Percentiles rank a stretch among this genome's conserved stretches.
Evolutionary conservation across 441 rosid genomes (phyloP).

Genomic region (Mallotus repandus): DNA sequence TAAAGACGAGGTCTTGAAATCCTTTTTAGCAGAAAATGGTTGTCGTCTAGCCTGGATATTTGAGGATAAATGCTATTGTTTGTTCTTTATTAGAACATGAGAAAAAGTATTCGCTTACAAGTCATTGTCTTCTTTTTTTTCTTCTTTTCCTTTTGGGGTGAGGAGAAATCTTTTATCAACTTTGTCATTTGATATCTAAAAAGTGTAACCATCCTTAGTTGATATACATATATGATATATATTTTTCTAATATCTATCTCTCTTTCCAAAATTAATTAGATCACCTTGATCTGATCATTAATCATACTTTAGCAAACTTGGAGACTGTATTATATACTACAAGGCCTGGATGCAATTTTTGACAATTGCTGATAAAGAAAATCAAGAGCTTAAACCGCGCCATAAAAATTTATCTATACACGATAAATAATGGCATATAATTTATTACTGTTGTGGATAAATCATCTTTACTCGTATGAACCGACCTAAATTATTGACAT

Average conservation of each 20-base stretch:
- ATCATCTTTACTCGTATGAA: not conserved
- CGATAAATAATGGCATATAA: too few species aligned
- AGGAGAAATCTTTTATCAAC: not conserved
- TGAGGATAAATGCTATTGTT: conserved; percentile 11
- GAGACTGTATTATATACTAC: not conserved
- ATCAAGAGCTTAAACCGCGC: not conserved
- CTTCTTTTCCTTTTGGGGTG: not conserved
- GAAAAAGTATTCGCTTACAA: not conserved
- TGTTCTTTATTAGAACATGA: not conserved
- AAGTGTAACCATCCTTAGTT: not conserved
- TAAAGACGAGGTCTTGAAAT: not conserved
- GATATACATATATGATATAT: not conserved
- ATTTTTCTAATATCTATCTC: not conserved
- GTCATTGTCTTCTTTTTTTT: not conserved
- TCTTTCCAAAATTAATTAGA: not conserved
- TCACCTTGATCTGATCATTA: not conserved
- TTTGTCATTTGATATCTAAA: not conserved
- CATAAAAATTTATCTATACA: not conserved
- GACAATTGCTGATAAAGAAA: not conserved
- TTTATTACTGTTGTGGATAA: not conserved
- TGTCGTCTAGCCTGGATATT: conserved; percentile 1
- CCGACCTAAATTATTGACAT: conserved; percentile 9
- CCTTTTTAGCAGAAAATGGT: not conserved
- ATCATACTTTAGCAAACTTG: not conserved
- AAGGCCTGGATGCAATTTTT: not conserved